Base-by-base conservation (phyloP, 73 alveolate species). In the Paramecium caudatum region DNA sequence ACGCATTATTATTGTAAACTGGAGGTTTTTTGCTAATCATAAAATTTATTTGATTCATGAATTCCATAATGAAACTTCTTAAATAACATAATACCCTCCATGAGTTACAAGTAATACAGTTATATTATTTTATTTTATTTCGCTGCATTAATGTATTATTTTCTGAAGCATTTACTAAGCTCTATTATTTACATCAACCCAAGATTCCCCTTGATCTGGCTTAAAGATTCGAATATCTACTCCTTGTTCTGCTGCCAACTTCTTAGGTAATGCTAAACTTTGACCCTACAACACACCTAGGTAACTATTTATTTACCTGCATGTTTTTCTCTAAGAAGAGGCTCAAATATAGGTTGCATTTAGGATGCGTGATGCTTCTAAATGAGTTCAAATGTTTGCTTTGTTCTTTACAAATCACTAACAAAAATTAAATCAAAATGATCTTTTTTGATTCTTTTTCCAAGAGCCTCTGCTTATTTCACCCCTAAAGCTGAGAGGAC, bases 261-360 rank as follows among this genome's bases (percentile, higher is more conserved):
- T 41, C 32, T 74, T 74, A 3, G 88, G 88, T 15, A 74, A 16
- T 12, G 68, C 48, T 36, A 74, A 43, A 74, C 70, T 74, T 41
- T 74, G 16, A 17, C 69, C 88, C 15, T 74, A 41, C 45, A 74
- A 23, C 16, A 16, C 87, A 36, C 87, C 87, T 1, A 34, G 34
- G 25, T 68, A 55, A 27, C 8, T 2, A 27, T 12, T 21, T 21
- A 55, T 0, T 55, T 68, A 68, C 84, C 61, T 37, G 88, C 88
- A 74, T 74, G 88, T 12, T 74, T 74, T 74, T 74, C 88, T 74
- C 70, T 36, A 17, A 74, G 10, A 3, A 74, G 21, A 8, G 88
- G 88, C 43, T 74, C 88, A 41, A 43, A 43, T 5, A 7, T 74
- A 19, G 65, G 65, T 13, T 36, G 19, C 39, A 74, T 37, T 9